Conservation (phyloP, 169 alveolate genomes). For the Plasmodium fragile region DNA sequence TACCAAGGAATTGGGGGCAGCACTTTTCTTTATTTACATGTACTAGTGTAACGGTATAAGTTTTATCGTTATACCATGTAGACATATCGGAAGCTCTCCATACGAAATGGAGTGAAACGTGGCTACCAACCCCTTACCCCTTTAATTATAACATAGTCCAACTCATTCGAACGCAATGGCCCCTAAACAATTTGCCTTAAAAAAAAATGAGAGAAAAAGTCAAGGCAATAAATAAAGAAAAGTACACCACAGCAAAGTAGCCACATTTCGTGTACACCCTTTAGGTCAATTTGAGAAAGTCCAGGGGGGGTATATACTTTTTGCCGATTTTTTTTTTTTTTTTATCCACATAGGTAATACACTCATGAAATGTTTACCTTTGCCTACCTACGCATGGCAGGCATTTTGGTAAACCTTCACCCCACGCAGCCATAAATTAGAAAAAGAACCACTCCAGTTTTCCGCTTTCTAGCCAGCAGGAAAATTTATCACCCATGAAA, state of each 20-base stretch:
- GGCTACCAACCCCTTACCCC: background rate
- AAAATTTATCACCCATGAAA: background rate
- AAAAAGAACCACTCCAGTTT: background rate
- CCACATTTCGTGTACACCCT: background rate
- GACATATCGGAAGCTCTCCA: background rate
- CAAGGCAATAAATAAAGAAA: background rate
- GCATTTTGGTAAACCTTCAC: background rate
- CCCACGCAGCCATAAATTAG: background rate
- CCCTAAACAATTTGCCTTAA: background rate
- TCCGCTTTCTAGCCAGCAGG: background rate
- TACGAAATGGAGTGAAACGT: background rate
- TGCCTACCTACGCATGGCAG: background rate
- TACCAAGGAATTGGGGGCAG: background rate
- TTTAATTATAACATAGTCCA: background rate
- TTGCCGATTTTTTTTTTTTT: background rate
- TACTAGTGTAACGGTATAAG: background rate
- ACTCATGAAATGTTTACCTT: background rate
- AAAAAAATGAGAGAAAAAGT: background rate
- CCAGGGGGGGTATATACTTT: background rate
- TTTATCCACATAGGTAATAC: background rate
- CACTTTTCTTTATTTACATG: background rate
- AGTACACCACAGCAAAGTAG: background rate
- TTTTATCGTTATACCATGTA: background rate
- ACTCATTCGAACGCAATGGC: background rate
- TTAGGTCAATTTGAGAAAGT: background rate